Conservation (phyloP, 2,329 filamentous ascomycete species). For the Xylaria sp. region DNA sequence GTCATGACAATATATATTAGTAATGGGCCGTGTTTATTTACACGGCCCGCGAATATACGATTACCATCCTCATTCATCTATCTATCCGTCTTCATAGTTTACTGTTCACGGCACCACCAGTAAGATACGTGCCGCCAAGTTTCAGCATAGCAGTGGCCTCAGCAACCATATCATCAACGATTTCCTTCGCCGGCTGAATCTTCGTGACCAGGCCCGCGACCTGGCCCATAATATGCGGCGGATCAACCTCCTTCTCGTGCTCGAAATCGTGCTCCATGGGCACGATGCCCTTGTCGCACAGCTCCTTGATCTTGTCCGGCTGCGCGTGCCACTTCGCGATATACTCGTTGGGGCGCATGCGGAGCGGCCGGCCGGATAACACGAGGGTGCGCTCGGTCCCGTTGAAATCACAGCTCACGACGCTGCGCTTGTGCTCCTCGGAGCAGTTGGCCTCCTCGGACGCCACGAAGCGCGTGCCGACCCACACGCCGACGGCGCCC, state of each 20-base stretch:
- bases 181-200: conserved; percentile 82
- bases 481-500: conserved; percentile 90
- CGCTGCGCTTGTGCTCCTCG: conserved; percentile 83
- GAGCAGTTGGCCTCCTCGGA: conserved; percentile 83
- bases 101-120: conserved; percentile 50
- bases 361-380: conserved; percentile 81
- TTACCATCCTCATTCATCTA: not conserved
- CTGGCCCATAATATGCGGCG: conserved; percentile 93
- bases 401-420: conserved; percentile 80
- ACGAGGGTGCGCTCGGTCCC: conserved; percentile 87
- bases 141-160: conserved; percentile 77
- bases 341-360: conserved; percentile 86
- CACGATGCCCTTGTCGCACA: conserved; percentile 81
- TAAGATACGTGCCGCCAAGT: conserved; percentile 69
- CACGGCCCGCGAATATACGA: not conserved
- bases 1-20: not conserved
- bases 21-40: not conserved
- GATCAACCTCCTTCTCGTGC: conserved; percentile 81
- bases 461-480: conserved; percentile 92
- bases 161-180: conserved; percentile 90
- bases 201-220: conserved; percentile 82
- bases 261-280: conserved; percentile 87
- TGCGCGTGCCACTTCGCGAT: conserved; percentile 81
- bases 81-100: conserved; percentile 51
- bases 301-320: conserved; percentile 77